Conservation (phyloP, 345 rosid genomes). For the Pugionium dolabratum region DNA sequence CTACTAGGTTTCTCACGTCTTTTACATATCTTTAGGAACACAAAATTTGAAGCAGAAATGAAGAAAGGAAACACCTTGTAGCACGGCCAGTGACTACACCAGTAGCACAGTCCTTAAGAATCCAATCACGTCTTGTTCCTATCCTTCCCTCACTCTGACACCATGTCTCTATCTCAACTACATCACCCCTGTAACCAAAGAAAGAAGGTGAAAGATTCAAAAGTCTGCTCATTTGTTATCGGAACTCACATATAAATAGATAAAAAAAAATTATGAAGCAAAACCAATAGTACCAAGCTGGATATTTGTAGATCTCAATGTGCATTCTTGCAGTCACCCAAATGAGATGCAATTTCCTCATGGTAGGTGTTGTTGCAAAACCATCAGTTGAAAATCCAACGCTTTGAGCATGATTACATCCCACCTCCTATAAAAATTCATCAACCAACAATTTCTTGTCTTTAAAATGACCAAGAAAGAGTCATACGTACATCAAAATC, state of each 20-base stretch:
- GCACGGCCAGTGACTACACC: conserved; percentile 93
- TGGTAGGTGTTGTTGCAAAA: conserved; percentile 77
- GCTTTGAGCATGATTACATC: conserved; percentile 89
- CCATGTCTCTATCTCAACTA: conserved; percentile 96
- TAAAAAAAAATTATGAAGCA: not conserved
- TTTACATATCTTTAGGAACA: too few species aligned
- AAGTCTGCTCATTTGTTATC: not conserved
- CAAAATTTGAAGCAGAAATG: not conserved
- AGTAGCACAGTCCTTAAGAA: conserved; percentile 66
- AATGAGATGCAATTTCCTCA: conserved; percentile 93
- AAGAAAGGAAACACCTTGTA: conserved; percentile 53
- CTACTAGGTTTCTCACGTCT: too few species aligned
- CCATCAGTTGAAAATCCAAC: conserved; percentile 98
- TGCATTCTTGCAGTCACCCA: conserved; percentile 99
- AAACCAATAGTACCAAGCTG: conserved; percentile 66
- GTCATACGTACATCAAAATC: not conserved
- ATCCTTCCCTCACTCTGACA: conserved; percentile 93
- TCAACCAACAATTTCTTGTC: conserved; percentile 15
- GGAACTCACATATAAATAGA: conserved; percentile 4
- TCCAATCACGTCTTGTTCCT: conserved; percentile 94
- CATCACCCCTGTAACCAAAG: conserved; percentile 74
- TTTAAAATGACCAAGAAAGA: not conserved
- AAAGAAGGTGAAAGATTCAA: conserved; percentile 3
- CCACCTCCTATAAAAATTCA: conserved; percentile 67
- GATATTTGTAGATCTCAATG: conserved; percentile 87